A percentile compares a stretch with the other conserved stretches of the same genome.
phyloP scores from a whole-genome alignment of 2,329 filamentous ascomycete species.

The Madurella mycetomatis region DNA sequence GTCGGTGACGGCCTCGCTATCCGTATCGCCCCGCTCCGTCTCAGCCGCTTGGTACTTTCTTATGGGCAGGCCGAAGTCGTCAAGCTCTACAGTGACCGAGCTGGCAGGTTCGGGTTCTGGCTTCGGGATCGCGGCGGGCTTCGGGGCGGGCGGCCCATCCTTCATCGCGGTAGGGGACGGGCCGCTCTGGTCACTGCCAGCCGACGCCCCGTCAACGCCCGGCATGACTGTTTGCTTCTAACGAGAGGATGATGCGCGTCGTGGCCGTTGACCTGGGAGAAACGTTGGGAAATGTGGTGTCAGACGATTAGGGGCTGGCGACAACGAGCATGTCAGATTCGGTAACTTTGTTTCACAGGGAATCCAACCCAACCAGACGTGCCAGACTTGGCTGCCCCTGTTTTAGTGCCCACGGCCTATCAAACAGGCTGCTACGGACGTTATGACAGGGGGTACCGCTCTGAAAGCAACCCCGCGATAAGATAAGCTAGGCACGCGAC shows the following conservation, averaged over 20 bases:
- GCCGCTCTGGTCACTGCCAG: constrained; percentile 17
- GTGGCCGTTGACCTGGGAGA: neutral
- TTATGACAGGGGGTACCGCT: neutral
- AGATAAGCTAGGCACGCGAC: neutral
- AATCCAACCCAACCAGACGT: neutral
- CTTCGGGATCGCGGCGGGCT: neutral
- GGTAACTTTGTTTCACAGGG: neutral
- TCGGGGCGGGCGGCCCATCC: constrained; percentile 4
- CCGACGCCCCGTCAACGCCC: constrained; percentile 18
- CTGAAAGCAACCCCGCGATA: neutral
- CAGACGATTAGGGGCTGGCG: neutral
- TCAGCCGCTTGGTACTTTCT: constrained; percentile 36
- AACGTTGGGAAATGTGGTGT: neutral
- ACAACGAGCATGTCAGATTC: no score
- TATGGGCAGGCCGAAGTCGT: constrained; percentile 69
- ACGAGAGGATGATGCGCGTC: neutral
- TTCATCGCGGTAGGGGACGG: constrained; percentile 9
- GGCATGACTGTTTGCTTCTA: constrained; percentile 18
- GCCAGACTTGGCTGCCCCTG: no score
- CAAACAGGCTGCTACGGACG: neutral
- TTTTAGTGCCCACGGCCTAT: no score
- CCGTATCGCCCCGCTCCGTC: neutral
- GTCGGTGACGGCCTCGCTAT: neutral
- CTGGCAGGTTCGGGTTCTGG: neutral
- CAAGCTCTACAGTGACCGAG: constrained; percentile 42